phyloP scores from a whole-genome alignment of 2,329 filamentous ascomycete species.

The Scedosporium apiospermum region DNA sequence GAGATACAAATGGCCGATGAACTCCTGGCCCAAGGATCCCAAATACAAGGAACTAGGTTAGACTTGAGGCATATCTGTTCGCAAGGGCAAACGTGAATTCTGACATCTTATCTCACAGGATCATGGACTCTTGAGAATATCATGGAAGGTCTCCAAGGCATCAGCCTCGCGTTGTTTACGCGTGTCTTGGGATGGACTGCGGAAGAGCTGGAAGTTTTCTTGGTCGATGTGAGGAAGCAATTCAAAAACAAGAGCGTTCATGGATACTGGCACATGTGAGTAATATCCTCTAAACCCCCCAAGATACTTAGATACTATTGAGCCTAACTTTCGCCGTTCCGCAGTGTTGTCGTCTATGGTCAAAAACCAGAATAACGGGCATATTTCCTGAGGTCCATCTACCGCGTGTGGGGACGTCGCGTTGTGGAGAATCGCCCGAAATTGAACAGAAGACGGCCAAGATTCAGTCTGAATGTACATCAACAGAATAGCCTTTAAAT shows the following conservation, averaged over 20 bases:
- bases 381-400: too few species aligned
- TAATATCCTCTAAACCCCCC: conserved; percentile 1
- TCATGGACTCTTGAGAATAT: conserved; percentile 15
- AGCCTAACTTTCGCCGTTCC: neutral
- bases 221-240: conserved; percentile 18
- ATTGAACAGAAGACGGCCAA: too few species aligned
- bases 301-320: neutral
- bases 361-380: neutral
- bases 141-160: conserved; percentile 15
- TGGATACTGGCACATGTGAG: conserved; percentile 22
- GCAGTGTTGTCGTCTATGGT: neutral
- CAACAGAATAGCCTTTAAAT: too few species aligned
- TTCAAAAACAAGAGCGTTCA: conserved; percentile 19
- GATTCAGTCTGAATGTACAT: too few species aligned
- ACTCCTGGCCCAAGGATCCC: conserved; percentile 40
- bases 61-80: conserved; percentile 14
- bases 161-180: conserved; percentile 22
- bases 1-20: conserved; percentile 39
- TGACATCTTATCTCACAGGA: conserved; percentile 17
- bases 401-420: too few species aligned
- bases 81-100: conserved; percentile 12
- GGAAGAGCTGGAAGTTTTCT: conserved; percentile 18
- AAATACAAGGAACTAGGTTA: conserved; percentile 37
- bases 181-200: conserved; percentile 19
- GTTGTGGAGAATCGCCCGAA: too few species aligned